Evolutionary conservation across 1,284 basidiomycete genomes (phyloP).

Genomic region (Polyporus tsugae): DNA sequence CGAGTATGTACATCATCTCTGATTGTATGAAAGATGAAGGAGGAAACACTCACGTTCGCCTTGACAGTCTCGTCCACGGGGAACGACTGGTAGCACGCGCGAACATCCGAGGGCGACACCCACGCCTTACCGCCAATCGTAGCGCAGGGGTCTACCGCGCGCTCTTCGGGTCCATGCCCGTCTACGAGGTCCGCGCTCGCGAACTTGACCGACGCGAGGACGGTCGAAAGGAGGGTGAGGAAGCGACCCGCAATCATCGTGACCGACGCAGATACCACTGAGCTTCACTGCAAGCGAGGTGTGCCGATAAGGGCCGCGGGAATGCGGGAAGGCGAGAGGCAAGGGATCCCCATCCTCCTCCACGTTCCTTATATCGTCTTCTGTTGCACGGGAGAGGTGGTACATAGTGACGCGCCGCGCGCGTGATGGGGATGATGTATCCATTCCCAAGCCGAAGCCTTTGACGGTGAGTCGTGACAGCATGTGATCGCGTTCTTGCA

Average conservation of each 20-base stretch:
- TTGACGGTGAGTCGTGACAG: background rate
- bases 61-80: conserved; percentile 53
- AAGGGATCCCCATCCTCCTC: background rate
- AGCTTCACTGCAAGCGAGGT: background rate
- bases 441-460: conserved; percentile 6
- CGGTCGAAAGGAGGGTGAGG: conserved; percentile 24
- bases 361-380: background rate
- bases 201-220: conserved; percentile 21
- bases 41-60: conserved; percentile 50
- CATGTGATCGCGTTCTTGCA: background rate
- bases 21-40: too few relatives aligned
- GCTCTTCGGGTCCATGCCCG: conserved; percentile 16
- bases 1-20: conserved; percentile 7
- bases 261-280: background rate
- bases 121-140: conserved; percentile 60
- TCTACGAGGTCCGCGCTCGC: conserved; percentile 16
- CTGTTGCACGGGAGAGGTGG: background rate
- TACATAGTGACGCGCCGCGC: background rate
- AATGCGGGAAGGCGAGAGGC: background rate
- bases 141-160: conserved; percentile 54
- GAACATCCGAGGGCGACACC: conserved; percentile 58
- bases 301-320: conserved; percentile 1
- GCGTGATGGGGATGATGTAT: conserved; percentile 3
- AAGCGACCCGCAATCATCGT: conserved; percentile 29
- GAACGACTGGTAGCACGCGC: conserved; percentile 58